Base-by-base conservation (phyloP, 164 flowering plant genomes). In the Kingdonia uniflora region DNA sequence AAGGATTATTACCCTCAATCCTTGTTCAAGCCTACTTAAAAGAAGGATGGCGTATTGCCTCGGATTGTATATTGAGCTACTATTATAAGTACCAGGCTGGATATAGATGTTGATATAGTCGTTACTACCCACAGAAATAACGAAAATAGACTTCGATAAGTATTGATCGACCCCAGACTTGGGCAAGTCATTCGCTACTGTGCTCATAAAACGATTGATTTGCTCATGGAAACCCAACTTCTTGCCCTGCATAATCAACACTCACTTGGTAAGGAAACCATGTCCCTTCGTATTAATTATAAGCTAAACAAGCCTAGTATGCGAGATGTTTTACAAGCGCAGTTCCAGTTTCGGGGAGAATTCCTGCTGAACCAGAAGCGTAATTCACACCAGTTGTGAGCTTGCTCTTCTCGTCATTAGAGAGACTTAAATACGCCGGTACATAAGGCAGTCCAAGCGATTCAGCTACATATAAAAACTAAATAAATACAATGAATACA, bases 91-190 rank as follows among this genome's bases (percentile, higher is more conserved):
- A 2, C 17, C 48, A 7, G 56, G 61, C 4, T 43, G 39, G 5
- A 57, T 56, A 21, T 63, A 63, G 39, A 56, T 56, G 46, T 50
- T 56, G 42, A 51, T 14, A n/a, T 56, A 57, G 56, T 63, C 66
- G 39, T 63, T 63, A 40, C 39, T 24, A 1, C 66, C 61, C 1
- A 44, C 44, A 0, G 33, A 10, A n/a, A 63, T 6, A 12, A 46
- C 1, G 2, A 56, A 56, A 2, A 63, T 56, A 20, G 66, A 63
- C 29, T 44, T 51, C 0, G 61, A 49, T 39, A 62, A 44, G 51
- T 62, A 49, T n/a, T 41, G 2, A 5, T 38, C 47, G 29, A 61
- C 40, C 19, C 29, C 44, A 1, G 17, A 14, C 12, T 16, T 55
- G 5, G 51, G 55, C 61, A 56, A 43, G 40, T 50, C 52, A 6